Conservation (phyloP, 768 basidiomycete species). For the Tephrocybe sp. region DNA sequence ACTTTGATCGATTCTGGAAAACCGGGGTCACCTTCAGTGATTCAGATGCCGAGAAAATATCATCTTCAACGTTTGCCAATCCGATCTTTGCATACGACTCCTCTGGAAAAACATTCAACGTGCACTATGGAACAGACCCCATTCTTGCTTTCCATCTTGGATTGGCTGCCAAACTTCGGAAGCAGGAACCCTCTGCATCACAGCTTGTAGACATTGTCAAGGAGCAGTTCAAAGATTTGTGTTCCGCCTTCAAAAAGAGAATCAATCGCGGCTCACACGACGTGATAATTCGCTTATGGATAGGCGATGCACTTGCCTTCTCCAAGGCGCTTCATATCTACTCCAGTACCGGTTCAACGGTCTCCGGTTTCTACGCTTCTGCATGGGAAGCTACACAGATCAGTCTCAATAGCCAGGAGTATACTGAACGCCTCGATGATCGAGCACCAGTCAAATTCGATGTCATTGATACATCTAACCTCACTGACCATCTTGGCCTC, state of each 20-base stretch:
- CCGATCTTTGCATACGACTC: conserved; percentile 44
- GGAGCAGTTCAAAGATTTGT: conserved; percentile 33
- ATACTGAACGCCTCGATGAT: conserved; percentile 13
- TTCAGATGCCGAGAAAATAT: conserved; percentile 10
- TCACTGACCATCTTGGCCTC: conserved; percentile 45
- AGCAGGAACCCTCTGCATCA: conserved; percentile 9
- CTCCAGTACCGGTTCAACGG: conserved; percentile 12
- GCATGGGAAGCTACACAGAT: conserved; percentile 34
- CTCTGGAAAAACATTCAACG: conserved; percentile 32
- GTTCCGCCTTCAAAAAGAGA: conserved; percentile 23
- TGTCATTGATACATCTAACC: conserved; percentile 49
- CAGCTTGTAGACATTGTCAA: conserved; percentile 27
- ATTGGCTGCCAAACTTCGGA: conserved; percentile 23
- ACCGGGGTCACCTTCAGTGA: conserved; percentile 35
- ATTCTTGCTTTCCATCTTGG: conserved; percentile 37
- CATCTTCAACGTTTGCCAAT: conserved; percentile 32
- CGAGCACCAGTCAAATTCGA: conserved; percentile 36
- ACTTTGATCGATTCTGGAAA: conserved; percentile 35
- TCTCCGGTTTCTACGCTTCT: conserved; percentile 27
- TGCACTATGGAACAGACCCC: conserved; percentile 46
- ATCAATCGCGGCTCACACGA: conserved; percentile 3
- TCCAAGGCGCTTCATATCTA: conserved; percentile 31
- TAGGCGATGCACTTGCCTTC: conserved; percentile 37
- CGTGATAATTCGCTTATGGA: conserved; percentile 35
- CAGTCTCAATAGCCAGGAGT: conserved; percentile 28